Percentiles rank a stretch among this genome's conserved stretches.
These are phyloP conservation scores for Sambucus nigra DNA, from an alignment of 129 eudicot species.

Conservation along the genomic window DNA sequence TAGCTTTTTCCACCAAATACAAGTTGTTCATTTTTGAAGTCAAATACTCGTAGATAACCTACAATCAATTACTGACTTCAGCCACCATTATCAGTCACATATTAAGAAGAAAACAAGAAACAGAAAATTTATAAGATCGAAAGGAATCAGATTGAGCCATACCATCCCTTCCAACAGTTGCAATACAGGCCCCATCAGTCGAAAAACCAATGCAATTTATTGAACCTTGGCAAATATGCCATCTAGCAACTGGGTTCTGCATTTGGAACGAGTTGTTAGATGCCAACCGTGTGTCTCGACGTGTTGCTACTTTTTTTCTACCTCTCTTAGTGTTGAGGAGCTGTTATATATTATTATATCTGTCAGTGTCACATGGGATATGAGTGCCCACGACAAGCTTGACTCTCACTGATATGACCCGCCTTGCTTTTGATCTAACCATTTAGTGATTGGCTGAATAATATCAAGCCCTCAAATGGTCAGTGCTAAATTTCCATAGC, in stretches of 20 bases:
- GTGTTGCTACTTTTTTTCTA: no score
- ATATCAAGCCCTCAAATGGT: no score
- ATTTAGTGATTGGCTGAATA: no score
- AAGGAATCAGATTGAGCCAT: conserved; percentile 16
- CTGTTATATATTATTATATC: no score
- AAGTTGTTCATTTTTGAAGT: conserved; percentile 78
- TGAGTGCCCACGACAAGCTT: no score
- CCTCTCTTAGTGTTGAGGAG: no score
- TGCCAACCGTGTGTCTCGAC: no score
- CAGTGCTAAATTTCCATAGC: no score
- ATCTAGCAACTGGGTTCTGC: conserved; percentile 90
- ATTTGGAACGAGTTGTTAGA: conserved; percentile 1
- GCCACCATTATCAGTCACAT: not conserved
- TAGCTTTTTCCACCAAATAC: conserved; percentile 93
- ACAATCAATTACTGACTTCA: conserved; percentile 15
- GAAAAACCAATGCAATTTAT: conserved; percentile 74
- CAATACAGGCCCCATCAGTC: conserved; percentile 61
- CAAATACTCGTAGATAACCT: conserved; percentile 87
- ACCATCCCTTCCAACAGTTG: conserved; percentile 99
- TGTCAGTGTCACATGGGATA: no score
- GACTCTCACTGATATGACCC: no score
- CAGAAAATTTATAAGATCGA: conserved; percentile 1
- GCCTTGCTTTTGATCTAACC: no score
- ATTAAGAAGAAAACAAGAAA: not conserved
- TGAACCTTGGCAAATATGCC: conserved; percentile 92